These are phyloP conservation scores for Kodamaea kaohsiungensis DNA, from an alignment of 805 yeast genomes.

Conservation along the genomic window DNA sequence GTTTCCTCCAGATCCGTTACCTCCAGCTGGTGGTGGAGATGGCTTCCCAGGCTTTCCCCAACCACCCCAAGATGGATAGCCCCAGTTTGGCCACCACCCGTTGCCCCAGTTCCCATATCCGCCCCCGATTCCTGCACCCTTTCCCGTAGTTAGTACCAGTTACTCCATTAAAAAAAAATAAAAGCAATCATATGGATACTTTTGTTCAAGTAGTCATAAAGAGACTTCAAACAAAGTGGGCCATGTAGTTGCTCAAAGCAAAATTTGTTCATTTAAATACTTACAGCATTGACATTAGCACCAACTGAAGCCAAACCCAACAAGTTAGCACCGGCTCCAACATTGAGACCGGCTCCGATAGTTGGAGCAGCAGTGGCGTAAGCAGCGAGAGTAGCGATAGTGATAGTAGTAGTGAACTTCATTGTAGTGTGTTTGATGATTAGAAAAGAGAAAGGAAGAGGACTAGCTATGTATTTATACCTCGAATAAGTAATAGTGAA, in stretches of 20 bases:
- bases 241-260: too few species aligned
- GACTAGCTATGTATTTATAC: not conserved
- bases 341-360: not conserved
- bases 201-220: too few species aligned
- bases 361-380: not conserved
- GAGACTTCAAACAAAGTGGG: too few species aligned
- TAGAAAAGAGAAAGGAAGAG: not conserved
- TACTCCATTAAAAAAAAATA: too few species aligned
- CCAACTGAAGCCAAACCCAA: not conserved
- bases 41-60: not conserved
- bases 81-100: not conserved
- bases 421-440: not conserved
- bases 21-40: not conserved
- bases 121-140: not conserved
- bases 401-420: slow-evolving; percentile 1
- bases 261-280: too few species aligned
- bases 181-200: too few species aligned
- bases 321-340: not conserved
- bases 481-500: not conserved
- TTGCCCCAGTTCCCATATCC: not conserved
- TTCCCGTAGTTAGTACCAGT: too few species aligned
- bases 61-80: not conserved
- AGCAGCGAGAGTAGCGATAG: not conserved
- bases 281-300: not conserved
- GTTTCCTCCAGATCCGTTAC: not conserved